Percentiles rank a stretch among this genome's conserved stretches.
phyloP scores from a whole-genome alignment of 2,329 filamentous ascomycete species.

The Lecanicillium sp. region DNA sequence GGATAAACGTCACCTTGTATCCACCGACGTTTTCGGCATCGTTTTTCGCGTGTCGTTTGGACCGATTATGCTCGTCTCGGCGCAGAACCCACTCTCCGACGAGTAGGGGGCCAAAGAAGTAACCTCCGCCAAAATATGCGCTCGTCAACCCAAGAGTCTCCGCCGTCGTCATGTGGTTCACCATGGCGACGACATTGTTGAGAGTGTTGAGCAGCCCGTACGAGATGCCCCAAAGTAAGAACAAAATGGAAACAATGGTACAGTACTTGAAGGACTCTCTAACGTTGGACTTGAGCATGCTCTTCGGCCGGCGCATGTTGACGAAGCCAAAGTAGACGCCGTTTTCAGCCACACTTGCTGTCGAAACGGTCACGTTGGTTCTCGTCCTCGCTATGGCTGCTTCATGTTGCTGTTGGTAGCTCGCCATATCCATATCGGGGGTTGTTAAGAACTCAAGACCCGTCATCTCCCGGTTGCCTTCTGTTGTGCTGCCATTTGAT shows the following conservation, averaged over 20 bases:
- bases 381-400: conserved; percentile 10
- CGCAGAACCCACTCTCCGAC: conserved; percentile 65
- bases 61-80: conserved; percentile 53
- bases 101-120: conserved; percentile 61
- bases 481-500: no score
- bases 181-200: conserved; percentile 60
- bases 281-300: conserved; percentile 57
- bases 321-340: conserved; percentile 69
- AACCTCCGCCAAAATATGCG: conserved; percentile 63
- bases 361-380: conserved; percentile 26
- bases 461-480: no score
- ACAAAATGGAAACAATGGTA: conserved; percentile 68
- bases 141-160: conserved; percentile 62
- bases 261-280: conserved; percentile 65
- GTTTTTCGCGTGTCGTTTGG: conserved; percentile 28
- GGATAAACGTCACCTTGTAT: conserved; percentile 74
- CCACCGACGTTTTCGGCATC: conserved; percentile 47
- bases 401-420: conserved; percentile 14
- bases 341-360: conserved; percentile 30
- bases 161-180: conserved; percentile 52
- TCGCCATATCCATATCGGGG: conserved; percentile 21
- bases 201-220: conserved; percentile 81
- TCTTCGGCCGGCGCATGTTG: conserved; percentile 61
- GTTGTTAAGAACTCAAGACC: conserved; percentile 39
- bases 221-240: conserved; percentile 85